Percentiles rank a stretch among this genome's conserved stretches.
These are phyloP conservation scores for Berkeleyomyces rouxiae DNA, from an alignment of 2,329 filamentous ascomycete species.

Conservation along the genomic window DNA sequence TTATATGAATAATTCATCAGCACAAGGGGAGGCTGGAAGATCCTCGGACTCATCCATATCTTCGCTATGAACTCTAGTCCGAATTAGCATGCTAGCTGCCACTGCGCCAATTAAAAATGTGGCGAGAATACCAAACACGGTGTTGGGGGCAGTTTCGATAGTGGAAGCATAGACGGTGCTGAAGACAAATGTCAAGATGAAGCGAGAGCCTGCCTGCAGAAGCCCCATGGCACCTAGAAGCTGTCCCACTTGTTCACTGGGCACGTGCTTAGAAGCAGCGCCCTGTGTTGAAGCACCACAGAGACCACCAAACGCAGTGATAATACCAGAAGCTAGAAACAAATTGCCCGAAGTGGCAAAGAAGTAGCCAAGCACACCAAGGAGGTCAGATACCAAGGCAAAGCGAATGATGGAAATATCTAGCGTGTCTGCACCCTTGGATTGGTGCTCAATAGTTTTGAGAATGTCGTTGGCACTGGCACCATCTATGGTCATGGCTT, in stretches of 20 bases:
- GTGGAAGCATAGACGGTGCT: constrained; percentile 75
- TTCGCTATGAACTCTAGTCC: constrained; percentile 7
- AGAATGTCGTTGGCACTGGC: constrained; percentile 1
- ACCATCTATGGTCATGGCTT: constrained; percentile 16
- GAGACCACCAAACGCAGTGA: constrained; percentile 67
- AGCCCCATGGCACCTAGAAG: constrained; percentile 79
- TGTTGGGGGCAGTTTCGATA: constrained; percentile 59
- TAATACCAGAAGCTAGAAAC: constrained; percentile 55
- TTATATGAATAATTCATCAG: constrained; percentile 11
- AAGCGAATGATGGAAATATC: constrained; percentile 63
- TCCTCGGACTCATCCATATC: constrained; percentile 5
- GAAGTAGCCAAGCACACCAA: constrained; percentile 62
- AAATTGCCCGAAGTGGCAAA: constrained; percentile 42
- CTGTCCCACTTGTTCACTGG: constrained; percentile 63
- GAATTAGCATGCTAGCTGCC: constrained; percentile 5
- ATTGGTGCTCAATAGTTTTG: constrained; percentile 19
- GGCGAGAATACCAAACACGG: constrained; percentile 42
- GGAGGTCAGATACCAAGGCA: constrained; percentile 57
- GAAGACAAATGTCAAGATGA: constrained; percentile 67
- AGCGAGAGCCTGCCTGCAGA: constrained; percentile 63
- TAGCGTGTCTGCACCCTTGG: constrained; percentile 56
- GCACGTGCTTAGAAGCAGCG: constrained; percentile 78
- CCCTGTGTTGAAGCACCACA: constrained; percentile 73
- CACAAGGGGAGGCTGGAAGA: not conserved
- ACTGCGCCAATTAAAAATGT: constrained; percentile 3